These are phyloP conservation scores for Mitragyna speciosa DNA, from an alignment of 257 asterid species.

Conservation along the genomic window DNA sequence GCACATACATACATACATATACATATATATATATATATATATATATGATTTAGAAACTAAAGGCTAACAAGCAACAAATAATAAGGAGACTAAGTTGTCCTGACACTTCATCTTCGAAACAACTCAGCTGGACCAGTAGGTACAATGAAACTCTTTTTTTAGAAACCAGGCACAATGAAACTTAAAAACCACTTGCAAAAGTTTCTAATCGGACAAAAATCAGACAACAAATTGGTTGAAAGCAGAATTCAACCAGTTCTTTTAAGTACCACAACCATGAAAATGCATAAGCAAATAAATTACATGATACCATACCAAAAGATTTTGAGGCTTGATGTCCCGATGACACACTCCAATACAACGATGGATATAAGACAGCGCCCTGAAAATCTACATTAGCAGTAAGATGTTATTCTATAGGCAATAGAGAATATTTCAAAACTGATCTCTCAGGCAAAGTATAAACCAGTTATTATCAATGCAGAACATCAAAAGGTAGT, in stretches of 20 bases:
- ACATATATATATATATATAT: too few species aligned
- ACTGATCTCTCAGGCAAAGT: background rate
- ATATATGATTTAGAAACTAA: background rate
- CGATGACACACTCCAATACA: constrained; percentile 91
- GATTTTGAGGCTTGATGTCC: constrained; percentile 97
- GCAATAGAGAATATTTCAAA: background rate
- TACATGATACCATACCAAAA: constrained; percentile 56
- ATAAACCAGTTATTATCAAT: background rate
- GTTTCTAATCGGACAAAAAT: background rate
- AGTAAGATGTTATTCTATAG: constrained; percentile 19
- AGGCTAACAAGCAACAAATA: background rate
- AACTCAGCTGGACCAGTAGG: background rate
- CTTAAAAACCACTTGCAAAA: background rate
- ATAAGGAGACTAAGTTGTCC: background rate
- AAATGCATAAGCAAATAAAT: background rate
- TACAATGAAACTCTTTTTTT: background rate
- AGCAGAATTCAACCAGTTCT: background rate
- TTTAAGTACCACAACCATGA: background rate
- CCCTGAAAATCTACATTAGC: constrained; percentile 81
- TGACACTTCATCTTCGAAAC: background rate
- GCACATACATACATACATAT: too few species aligned
- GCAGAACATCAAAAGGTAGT: background rate
- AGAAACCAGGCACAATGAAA: background rate
- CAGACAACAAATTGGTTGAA: background rate
- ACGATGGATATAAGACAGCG: constrained; percentile 85